Percentiles rank a stretch among this genome's conserved stretches.
phyloP scores from a whole-genome alignment of 164 flowering plant genomes.

The Liquidambar formosana region DNA sequence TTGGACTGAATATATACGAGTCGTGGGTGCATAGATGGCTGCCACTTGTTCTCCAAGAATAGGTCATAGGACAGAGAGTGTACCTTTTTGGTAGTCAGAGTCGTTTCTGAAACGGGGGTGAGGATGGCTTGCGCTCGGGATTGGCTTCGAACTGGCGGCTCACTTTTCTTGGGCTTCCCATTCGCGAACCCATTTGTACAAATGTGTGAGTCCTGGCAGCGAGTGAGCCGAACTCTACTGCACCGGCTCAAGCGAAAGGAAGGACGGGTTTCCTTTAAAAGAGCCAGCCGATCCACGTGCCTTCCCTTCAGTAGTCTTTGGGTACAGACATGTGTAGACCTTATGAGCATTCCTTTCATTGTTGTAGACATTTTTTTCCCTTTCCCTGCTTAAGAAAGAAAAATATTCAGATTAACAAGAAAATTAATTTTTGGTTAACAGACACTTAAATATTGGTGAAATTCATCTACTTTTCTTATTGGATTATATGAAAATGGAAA shows the following conservation, averaged over 20 bases:
- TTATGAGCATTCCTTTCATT: constrained; percentile 34
- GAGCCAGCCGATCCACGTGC: constrained; percentile 26
- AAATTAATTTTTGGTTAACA: neutral
- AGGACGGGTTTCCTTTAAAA: constrained; percentile 17
- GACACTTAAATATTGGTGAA: too few species aligned
- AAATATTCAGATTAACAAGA: neutral
- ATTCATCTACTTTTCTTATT: too few species aligned
- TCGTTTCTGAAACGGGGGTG: constrained; percentile 42
- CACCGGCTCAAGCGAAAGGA: constrained; percentile 11
- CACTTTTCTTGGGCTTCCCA: constrained; percentile 8
- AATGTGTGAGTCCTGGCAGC: constrained; percentile 9
- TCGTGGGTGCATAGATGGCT: too few species aligned
- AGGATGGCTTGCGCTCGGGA: constrained; percentile 39
- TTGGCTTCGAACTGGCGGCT: constrained; percentile 9
- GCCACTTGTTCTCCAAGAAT: too few species aligned
- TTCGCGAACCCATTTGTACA: neutral
- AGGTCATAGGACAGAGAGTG: neutral
- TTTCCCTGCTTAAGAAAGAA: neutral
- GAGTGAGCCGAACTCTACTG: constrained; percentile 13
- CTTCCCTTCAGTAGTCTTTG: constrained; percentile 34
- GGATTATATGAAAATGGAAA: too few species aligned
- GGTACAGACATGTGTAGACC: constrained; percentile 25
- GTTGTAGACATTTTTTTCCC: constrained; percentile 39
- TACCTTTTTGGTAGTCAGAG: constrained; percentile 59
- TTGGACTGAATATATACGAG: too few species aligned